Evolutionary conservation across 2,329 filamentous ascomycete genomes (phyloP).

Genomic region (Calonectria henricotiae): DNA sequence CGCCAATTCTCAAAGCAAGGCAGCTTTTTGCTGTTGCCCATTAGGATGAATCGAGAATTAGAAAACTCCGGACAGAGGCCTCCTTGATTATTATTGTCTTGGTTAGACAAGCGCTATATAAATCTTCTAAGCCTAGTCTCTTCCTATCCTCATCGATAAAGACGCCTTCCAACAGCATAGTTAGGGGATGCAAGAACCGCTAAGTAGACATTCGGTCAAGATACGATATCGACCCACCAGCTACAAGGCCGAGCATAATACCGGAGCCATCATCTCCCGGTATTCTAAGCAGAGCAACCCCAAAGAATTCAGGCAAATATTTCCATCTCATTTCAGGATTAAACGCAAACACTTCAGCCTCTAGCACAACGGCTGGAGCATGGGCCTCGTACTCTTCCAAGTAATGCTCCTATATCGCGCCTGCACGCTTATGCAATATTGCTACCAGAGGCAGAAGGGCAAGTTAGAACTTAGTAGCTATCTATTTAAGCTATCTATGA

Average conservation of each 20-base stretch:
- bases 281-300: not conserved
- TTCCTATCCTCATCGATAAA: not conserved
- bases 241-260: not conserved
- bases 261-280: slow-evolving; percentile 7
- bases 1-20: not conserved
- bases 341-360: not conserved
- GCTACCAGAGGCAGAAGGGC: not conserved
- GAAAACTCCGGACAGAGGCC: not conserved
- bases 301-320: not conserved
- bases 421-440: not conserved
- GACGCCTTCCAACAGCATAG: not conserved
- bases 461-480: not conserved
- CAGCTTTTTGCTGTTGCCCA: not conserved
- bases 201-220: slow-evolving; percentile 2
- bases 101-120: not conserved
- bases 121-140: not conserved
- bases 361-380: not conserved
- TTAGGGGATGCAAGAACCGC: not conserved
- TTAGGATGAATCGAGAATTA: slow-evolving; percentile 5
- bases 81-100: slow-evolving; percentile 1
- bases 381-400: not conserved
- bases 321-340: slow-evolving; percentile 9
- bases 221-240: slow-evolving; percentile 6
- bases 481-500: slow-evolving; percentile 1
- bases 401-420: not conserved